These are phyloP conservation scores for Boletus rex-veris DNA, from an alignment of 768 basidiomycete genomes.

Conservation along the genomic window DNA sequence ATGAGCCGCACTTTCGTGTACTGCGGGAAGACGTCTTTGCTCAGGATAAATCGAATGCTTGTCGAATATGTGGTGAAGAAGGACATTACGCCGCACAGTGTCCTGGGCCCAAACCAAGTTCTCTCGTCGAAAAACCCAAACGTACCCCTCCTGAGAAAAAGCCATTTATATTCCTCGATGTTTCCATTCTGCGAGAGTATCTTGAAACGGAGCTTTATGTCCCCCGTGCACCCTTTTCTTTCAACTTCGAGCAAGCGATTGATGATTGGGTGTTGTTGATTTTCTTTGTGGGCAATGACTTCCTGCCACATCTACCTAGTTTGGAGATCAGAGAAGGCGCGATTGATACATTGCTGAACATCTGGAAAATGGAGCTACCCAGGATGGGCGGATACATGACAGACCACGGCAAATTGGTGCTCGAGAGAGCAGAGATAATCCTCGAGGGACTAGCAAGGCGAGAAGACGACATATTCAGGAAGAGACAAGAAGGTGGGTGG, in stretches of 20 bases:
- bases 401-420: slow-evolving; percentile 84
- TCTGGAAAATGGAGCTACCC: slow-evolving; percentile 91
- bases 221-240: slow-evolving; percentile 71
- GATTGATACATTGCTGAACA: slow-evolving; percentile 92
- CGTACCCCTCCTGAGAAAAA: slow-evolving; percentile 59
- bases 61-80: slow-evolving; percentile 90
- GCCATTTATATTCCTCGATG: slow-evolving; percentile 99
- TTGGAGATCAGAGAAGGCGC: slow-evolving; percentile 99
- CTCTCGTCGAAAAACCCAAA: slow-evolving; percentile 43
- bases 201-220: slow-evolving; percentile 93
- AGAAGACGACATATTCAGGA: slow-evolving; percentile 95
- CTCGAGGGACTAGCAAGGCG: slow-evolving; percentile 90
- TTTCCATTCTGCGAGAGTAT: slow-evolving; percentile 93
- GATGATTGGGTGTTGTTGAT: slow-evolving; percentile 99
- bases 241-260: slow-evolving; percentile 93
- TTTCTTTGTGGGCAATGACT: slow-evolving; percentile 99
- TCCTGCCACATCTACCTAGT: slow-evolving; percentile 91
- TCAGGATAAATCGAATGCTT: slow-evolving; percentile 74
- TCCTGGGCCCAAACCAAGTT: slow-evolving; percentile 71
- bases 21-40: slow-evolving; percentile 97
- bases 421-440: slow-evolving; percentile 87
- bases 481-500: slow-evolving; percentile 83
- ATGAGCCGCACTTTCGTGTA: slow-evolving; percentile 97
- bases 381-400: slow-evolving; percentile 98
- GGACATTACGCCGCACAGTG: slow-evolving; percentile 96